Evolutionary conservation across 495 filamentous ascomycete species (phyloP).

Genomic region (Penicillium verhagenii): DNA sequence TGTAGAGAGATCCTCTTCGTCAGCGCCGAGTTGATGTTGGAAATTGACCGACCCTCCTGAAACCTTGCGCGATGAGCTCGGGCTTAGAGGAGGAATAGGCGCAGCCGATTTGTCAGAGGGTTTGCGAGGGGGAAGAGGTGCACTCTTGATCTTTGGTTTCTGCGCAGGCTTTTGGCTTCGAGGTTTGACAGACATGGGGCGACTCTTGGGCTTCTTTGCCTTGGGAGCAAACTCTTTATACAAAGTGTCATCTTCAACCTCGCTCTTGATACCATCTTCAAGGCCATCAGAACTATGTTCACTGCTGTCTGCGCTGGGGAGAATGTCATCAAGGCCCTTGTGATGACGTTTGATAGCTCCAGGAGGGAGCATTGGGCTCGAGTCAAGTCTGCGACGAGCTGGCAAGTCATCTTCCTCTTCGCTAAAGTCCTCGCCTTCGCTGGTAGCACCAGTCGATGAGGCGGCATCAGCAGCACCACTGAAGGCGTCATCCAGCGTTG

Average conservation of each 20-base stretch:
- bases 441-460: slow-evolving; percentile 80
- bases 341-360: slow-evolving; percentile 51
- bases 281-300: slow-evolving; percentile 65
- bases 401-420: slow-evolving; percentile 68
- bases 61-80: slow-evolving; percentile 73
- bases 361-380: slow-evolving; percentile 52
- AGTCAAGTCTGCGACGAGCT: slow-evolving; percentile 59
- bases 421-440: slow-evolving; percentile 73
- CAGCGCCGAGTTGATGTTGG: slow-evolving; percentile 69
- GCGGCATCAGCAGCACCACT: slow-evolving; percentile 83
- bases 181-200: slow-evolving; percentile 33
- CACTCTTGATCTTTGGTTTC: slow-evolving; percentile 44
- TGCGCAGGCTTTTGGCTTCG: slow-evolving; percentile 37
- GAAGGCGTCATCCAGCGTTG: slow-evolving; percentile 87
- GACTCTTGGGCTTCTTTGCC: slow-evolving; percentile 47
- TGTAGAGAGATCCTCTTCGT: slow-evolving; percentile 85
- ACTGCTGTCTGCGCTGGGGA: slow-evolving; percentile 64
- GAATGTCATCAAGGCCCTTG: slow-evolving; percentile 60
- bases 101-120: slow-evolving; percentile 50
- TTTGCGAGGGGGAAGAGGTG: slow-evolving; percentile 46
- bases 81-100: slow-evolving; percentile 42
- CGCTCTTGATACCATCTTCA: slow-evolving; percentile 55
- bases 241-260: slow-evolving; percentile 47
- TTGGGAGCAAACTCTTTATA: slow-evolving; percentile 44
- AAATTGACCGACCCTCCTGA: slow-evolving; percentile 66